Evolutionary conservation across 352 stramenopile species (phyloP), one percentile per base, ranked within the genome.

Genomic region (Phytophthora cactorum): DNA sequence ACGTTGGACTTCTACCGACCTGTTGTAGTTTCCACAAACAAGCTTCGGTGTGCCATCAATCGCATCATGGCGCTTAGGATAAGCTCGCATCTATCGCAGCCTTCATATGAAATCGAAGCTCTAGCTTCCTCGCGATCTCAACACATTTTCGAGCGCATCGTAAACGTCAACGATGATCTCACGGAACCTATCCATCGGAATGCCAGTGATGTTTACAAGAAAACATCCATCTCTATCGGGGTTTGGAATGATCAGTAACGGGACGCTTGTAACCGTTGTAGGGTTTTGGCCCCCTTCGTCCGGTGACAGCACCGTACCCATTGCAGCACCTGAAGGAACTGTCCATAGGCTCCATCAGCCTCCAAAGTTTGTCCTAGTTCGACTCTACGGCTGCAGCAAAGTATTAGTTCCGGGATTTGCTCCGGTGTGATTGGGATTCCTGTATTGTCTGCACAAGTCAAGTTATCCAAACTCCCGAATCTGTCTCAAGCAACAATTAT

Each of bases 11-110:
- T 28, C 1, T 67, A 59, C 17, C 57, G 52, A 2, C 63, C 56
- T 2, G 27, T 70, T 22, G 50, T 70, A 11, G 55, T 66, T 12
- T 52, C 25, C 4, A 52, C 46, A 28, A 52, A 52, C 46, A 36
- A 36, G 5, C 46, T 52, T 17, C 46, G 46, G 4, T 52, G 46
- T 10, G 46, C 46, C 4, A 52, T 52, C 4, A 52, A 52, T 12
- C 8, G 32, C 46, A 11, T 22, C 11, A 52, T 52, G 27, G 27
- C 12, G 4, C n/a, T 38, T 14, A 38, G 9, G 8, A 38, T 6
- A 12, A 38, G 9, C 8, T 12, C 46, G 46, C 3, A 52, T 31
- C 15, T 56, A 11, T 14, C 50, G 7, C 4, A 29, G 6, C 32
- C 50, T 9, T 11, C 14, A 9, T 38, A 38, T 11, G 32, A 38